These are phyloP conservation scores for Endoconidiophora polonica DNA, from an alignment of 2,329 filamentous ascomycete genomes.

Conservation along the genomic window DNA sequence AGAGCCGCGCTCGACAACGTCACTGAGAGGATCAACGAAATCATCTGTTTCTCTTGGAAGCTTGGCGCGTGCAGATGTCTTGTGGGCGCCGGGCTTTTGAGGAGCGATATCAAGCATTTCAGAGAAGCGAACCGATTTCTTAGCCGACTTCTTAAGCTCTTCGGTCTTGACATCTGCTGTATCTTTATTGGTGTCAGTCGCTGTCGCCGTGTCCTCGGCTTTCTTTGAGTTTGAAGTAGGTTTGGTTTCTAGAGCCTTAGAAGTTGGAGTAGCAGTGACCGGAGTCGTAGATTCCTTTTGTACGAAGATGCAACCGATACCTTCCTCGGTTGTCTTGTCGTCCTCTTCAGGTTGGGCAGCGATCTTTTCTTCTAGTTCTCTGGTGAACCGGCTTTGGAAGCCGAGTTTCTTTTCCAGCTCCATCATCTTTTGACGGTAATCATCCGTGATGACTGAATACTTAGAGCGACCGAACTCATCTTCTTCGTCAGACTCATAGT, in stretches of 20 bases:
- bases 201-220: slow-evolving; percentile 14
- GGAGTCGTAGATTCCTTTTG: slow-evolving; percentile 17
- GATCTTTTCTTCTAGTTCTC: slow-evolving; percentile 35
- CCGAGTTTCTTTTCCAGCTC: slow-evolving; percentile 63
- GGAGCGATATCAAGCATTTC: slow-evolving; percentile 53
- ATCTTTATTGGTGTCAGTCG: neutral
- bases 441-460: slow-evolving; percentile 47
- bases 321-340: slow-evolving; percentile 27
- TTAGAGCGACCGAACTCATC: slow-evolving; percentile 63
- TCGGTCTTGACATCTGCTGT: slow-evolving; percentile 8
- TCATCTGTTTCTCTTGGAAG: slow-evolving; percentile 17
- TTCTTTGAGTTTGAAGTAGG: slow-evolving; percentile 18
- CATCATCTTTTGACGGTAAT: slow-evolving; percentile 69
- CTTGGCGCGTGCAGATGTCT: slow-evolving; percentile 6
- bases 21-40: slow-evolving; percentile 31
- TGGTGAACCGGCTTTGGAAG: slow-evolving; percentile 33
- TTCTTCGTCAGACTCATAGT: slow-evolving; percentile 41
- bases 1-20: slow-evolving; percentile 32
- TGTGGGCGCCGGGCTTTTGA: slow-evolving; percentile 15
- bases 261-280: neutral
- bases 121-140: slow-evolving; percentile 73
- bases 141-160: slow-evolving; percentile 18
- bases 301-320: slow-evolving; percentile 41
- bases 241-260: neutral
- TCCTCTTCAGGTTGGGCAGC: slow-evolving; percentile 21